phyloP scores from a whole-genome alignment of 2,329 filamentous ascomycete genomes.

The Mariannaea elegans region DNA sequence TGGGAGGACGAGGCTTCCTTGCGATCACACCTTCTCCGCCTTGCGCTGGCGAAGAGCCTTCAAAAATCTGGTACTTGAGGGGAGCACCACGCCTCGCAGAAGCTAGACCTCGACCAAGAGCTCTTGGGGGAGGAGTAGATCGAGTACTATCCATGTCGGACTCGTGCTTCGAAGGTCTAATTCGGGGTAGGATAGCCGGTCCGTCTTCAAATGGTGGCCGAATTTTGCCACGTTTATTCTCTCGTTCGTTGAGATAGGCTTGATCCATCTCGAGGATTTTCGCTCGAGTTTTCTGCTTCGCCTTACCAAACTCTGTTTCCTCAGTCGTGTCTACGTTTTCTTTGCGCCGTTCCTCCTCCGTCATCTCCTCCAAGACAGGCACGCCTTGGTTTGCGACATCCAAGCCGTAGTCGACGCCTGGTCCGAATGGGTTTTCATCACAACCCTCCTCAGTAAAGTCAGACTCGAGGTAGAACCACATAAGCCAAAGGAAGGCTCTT shows the following conservation, averaged over 20 bases:
- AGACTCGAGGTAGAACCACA: slow-evolving; percentile 99
- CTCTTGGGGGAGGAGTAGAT: slow-evolving; percentile 53
- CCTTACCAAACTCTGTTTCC: slow-evolving; percentile 75
- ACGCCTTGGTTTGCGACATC: slow-evolving; percentile 75
- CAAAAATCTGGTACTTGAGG: slow-evolving; percentile 68
- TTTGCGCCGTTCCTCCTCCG: slow-evolving; percentile 67
- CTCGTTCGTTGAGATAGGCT: slow-evolving; percentile 70
- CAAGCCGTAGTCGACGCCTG: slow-evolving; percentile 70
- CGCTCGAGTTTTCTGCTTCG: slow-evolving; percentile 78
- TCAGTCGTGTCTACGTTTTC: slow-evolving; percentile 81
- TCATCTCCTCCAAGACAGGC: slow-evolving; percentile 72
- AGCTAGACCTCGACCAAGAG: slow-evolving; percentile 38
- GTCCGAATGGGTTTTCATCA: slow-evolving; percentile 88
- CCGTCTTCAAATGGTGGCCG: slow-evolving; percentile 57
- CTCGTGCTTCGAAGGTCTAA: slow-evolving; percentile 69
- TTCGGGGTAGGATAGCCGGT: slow-evolving; percentile 68
- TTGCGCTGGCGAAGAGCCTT: slow-evolving; percentile 68
- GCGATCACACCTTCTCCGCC: slow-evolving; percentile 64
- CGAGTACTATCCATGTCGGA: slow-evolving; percentile 56
- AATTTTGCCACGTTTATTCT: slow-evolving; percentile 63
- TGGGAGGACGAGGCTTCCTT: slow-evolving; percentile 76
- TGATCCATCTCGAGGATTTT: slow-evolving; percentile 81
- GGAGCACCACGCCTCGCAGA: slow-evolving; percentile 54
- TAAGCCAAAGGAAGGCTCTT: slow-evolving; percentile 91
- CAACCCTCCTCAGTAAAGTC: slow-evolving; percentile 91